A percentile compares a stretch with the other conserved stretches of the same genome.
phyloP scores from a whole-genome alignment of 2,329 filamentous ascomycete species.

The Ascochyta clinopodiicola region DNA sequence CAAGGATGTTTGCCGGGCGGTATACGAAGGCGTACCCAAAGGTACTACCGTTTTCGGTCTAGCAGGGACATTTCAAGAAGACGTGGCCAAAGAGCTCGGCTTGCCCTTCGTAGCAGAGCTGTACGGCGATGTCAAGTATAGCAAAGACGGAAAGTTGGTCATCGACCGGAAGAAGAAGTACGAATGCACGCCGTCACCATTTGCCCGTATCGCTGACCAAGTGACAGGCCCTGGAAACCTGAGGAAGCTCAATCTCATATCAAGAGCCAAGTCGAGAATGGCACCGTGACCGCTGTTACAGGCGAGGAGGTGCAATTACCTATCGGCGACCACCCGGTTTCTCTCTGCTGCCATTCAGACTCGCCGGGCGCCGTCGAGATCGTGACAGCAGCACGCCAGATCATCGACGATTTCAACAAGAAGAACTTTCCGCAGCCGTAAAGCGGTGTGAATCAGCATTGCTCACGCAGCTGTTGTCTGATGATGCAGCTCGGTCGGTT shows the following conservation, averaged over 20 bases:
- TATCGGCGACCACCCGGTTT: constrained; percentile 51
- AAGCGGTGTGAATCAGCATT: neutral
- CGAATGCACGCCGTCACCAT: constrained; percentile 1
- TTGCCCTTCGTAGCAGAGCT: constrained; percentile 62
- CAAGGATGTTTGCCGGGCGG: constrained; percentile 59
- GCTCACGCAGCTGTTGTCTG: neutral
- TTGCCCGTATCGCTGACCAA: constrained; percentile 1
- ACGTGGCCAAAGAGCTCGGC: constrained; percentile 60
- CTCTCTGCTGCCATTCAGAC: constrained; percentile 55
- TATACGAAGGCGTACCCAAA: constrained; percentile 60
- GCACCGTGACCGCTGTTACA: constrained; percentile 50
- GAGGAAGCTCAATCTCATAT: constrained; percentile 53
- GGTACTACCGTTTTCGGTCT: constrained; percentile 62
- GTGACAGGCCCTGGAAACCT: constrained; percentile 48
- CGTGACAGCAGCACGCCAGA: constrained; percentile 51
- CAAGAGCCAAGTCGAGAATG: constrained; percentile 49
- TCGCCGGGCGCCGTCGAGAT: constrained; percentile 54
- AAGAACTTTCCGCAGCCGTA: constrained; percentile 5
- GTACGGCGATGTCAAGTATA: constrained; percentile 65
- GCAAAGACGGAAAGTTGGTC: constrained; percentile 57
- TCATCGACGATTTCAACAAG: constrained; percentile 52
- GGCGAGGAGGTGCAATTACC: constrained; percentile 52
- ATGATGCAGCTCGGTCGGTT: constrained; percentile 14
- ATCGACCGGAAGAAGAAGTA: constrained; percentile 66
- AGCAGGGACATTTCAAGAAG: constrained; percentile 62